Evolutionary conservation across 345 rosid genomes (phyloP).

Genomic region (Noccaea bulbosa): DNA sequence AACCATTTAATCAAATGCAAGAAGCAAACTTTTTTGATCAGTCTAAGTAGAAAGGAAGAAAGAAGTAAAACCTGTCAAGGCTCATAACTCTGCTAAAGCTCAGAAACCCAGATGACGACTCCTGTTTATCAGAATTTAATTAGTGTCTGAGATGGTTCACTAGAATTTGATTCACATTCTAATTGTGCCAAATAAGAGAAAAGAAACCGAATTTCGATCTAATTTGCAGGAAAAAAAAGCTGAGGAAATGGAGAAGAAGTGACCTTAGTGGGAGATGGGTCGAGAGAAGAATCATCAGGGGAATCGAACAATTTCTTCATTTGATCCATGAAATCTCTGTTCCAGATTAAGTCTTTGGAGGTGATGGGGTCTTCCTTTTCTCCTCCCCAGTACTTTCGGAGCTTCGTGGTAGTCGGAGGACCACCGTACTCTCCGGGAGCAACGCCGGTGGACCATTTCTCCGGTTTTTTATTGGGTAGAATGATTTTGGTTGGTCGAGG

Average conservation of each 20-base stretch:
- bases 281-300: conserved; percentile 44
- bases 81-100: conserved; percentile 88
- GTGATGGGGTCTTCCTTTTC: conserved; percentile 81
- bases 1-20: neutral
- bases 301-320: conserved; percentile 69
- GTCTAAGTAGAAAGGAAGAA: conserved; percentile 1
- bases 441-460: conserved; percentile 91
- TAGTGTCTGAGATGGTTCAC: conserved; percentile 1
- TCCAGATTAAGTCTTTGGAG: conserved; percentile 90
- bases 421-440: conserved; percentile 96
- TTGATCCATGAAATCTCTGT: conserved; percentile 82
- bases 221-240: neutral
- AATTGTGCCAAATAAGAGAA: neutral
- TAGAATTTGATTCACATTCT: neutral
- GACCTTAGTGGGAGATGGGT: conserved; percentile 61
- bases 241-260: neutral
- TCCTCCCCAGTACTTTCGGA: conserved; percentile 89
- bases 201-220: neutral
- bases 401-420: conserved; percentile 76
- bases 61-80: conserved; percentile 70
- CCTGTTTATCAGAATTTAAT: conserved; percentile 63
- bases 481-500: conserved; percentile 65
- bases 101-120: conserved; percentile 77
- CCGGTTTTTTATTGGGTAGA: conserved; percentile 80
- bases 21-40: conserved; percentile 21